Evolutionary conservation across 1,139 yeast species (phyloP), one percentile per base, ranked within the genome.

Genomic region (Barnettozyma hawaiiensis): DNA sequence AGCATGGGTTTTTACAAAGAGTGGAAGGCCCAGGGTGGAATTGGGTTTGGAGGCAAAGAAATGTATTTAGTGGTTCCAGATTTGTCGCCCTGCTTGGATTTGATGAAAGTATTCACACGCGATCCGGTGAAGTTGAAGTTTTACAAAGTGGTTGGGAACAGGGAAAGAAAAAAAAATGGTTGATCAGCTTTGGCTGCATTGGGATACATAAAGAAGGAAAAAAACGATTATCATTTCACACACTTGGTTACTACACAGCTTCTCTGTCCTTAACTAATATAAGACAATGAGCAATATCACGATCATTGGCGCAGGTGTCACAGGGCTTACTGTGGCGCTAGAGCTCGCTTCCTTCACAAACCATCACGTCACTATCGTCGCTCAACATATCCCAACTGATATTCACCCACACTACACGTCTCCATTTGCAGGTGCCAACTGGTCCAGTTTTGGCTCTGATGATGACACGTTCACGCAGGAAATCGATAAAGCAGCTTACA

Each of bases 401-500:
- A 63, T 60, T 39, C 56, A 62, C 31, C 62, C 70, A 2, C 63
- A 65, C 24, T 82, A 79, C 52, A 78, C 90, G 0, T 78, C 86
- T 0, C 76, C 83, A 1, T 79, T 83, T 76, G 87, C 89, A 0
- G 92, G 92, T 2, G 92, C 90, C 5, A 87, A 83, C 59, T 82
- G 77, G 66, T 63, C 83, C 39, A 85, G 89, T 12, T 73, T 72
- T 47, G 87, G 86, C 3, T 31, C 52, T 1, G 43, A 40, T 22
- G 61, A 64, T 31, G 66, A 60, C 2, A 50, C 55, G 4, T 79
- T 76, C 35, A 55, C 58, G 11, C 62, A 67, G 33, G 80, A 76
- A 41, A 59, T 67, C 26, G 65, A 65, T 41, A 62, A 72, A 43
- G 66, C 80, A 0, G 80, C 86, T 0, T 74, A 72, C 46, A 41